Evolutionary conservation across 2,329 filamentous ascomycete species (phyloP), one percentile per base, ranked within the genome.

Genomic region (Clonostachys chloroleuca): DNA sequence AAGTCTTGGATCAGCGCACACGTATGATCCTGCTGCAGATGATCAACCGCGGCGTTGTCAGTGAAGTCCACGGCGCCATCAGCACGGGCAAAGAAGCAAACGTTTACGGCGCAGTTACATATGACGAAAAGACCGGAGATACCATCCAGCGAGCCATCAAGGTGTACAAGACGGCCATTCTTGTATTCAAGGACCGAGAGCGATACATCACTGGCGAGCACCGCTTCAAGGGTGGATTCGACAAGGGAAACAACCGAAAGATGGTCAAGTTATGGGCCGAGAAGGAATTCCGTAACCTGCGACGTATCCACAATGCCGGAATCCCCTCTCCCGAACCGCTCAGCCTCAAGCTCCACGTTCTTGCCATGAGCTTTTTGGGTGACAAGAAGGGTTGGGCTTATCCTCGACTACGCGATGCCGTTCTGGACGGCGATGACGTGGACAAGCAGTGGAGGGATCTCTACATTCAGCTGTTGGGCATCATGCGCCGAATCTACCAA

Each of bases 201-300:
- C 87, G 91, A 59, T 99, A 99, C 67, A 94, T 99, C 52, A 87
- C 87, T 1, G 94, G 94, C 54, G 94, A 99, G 69, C 91, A 92
- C 69, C 80, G 94, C 20, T 99, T 99, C 75, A 83, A 89, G 56
- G 79, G 84, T 51, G 92, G 92, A 44, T 94, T 92, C 63, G 94
- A 92, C 70, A 97, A 96, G 74, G 87, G 87, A 55, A 95, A 91
- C 69, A 96, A 91, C 71, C 83, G 92, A 43, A 91, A 92, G 56
- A 97, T 97, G 92, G 92, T 99, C 56, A 95, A 96, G 68, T 77
- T 96, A 20, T 99, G 94, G 94, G 95, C 95, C 0, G 92, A 99
- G 70, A 99, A 99, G 70, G 94, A 99, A 70, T 95, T 95, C 73
- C 83, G 94, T 40, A 99, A 99, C 68, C 69, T 99, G 59, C 85